Conservation (phyloP, 1,139 yeast species). For the Debaryomyces fabryi region DNA sequence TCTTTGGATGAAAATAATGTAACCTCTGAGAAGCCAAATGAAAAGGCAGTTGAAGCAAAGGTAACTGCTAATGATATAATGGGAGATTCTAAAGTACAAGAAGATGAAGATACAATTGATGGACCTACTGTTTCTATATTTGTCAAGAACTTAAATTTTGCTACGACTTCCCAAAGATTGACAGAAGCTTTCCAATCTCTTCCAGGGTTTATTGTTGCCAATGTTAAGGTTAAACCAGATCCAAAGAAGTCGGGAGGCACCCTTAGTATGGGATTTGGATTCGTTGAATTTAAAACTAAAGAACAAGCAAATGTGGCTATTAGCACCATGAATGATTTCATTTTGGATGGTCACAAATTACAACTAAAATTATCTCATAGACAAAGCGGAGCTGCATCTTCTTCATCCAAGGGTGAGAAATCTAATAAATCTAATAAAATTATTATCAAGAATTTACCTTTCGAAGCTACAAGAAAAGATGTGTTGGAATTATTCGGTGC, state of each 20-base stretch:
- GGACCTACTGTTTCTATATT: conserved; percentile 86
- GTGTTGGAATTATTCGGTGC: conserved; percentile 88
- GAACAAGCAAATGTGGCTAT: conserved; percentile 82
- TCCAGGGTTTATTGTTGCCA: conserved; percentile 81
- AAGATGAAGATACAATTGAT: conserved; percentile 43
- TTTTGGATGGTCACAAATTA: conserved; percentile 85
- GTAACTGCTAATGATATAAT: conserved; percentile 30
- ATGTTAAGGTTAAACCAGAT: conserved; percentile 87
- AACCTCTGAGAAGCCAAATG: conserved; percentile 21
- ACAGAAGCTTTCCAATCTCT: conserved; percentile 64
- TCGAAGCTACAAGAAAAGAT: conserved; percentile 93
- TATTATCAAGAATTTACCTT: conserved; percentile 94
- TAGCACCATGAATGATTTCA: conserved; percentile 70
- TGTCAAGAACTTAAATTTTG: conserved; percentile 88
- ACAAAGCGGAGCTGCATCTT: conserved; percentile 40
- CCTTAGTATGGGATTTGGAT: conserved; percentile 96
- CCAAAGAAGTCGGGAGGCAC: conserved; percentile 66
- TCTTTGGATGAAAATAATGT: conserved; percentile 34
- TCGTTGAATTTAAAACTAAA: conserved; percentile 81
- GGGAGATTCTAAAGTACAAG: conserved; percentile 31
- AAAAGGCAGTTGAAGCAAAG: conserved; percentile 35
- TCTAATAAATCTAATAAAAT: conserved; percentile 61
- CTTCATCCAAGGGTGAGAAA: conserved; percentile 35
- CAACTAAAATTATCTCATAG: conserved; percentile 89
- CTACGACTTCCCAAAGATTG: conserved; percentile 66